A percentile compares a stretch with the other conserved stretches of the same genome.
Evolutionary conservation across 2,329 filamentous ascomycete genomes (phyloP).

Genomic region (Monilinia aucupariae): DNA sequence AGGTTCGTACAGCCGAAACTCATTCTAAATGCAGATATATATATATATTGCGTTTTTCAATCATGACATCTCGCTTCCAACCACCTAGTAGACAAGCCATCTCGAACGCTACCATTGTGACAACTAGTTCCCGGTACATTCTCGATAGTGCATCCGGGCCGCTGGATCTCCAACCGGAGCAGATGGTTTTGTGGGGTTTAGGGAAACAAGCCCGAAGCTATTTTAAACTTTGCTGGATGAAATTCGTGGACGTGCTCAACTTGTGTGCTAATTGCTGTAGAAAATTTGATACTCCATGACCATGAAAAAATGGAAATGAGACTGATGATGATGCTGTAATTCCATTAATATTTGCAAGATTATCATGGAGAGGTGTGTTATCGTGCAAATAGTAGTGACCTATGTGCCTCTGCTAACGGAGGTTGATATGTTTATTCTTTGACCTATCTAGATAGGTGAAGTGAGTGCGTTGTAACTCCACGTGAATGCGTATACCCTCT

Average conservation of each 20-base stretch:
- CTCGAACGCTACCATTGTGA: not conserved
- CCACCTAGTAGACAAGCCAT: not conserved
- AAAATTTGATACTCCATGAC: not conserved
- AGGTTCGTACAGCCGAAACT: not conserved
- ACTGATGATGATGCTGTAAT: not conserved
- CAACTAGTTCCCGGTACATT: not conserved
- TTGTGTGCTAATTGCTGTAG: not conserved
- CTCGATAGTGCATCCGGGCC: not conserved
- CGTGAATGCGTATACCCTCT: slow-evolving; percentile 11
- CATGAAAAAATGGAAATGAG: not conserved
- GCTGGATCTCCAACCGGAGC: not conserved
- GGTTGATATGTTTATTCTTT: not conserved
- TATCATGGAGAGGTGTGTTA: not conserved
- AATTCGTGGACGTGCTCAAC: not conserved
- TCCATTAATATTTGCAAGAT: not conserved
- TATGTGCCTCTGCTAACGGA: not conserved
- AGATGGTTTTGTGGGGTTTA: not conserved
- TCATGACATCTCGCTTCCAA: not conserved
- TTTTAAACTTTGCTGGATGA: not conserved
- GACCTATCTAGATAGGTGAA: not conserved
- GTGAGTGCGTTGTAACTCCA: not conserved
- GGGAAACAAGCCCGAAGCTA: not conserved
- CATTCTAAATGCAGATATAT: not conserved
- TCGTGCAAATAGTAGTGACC: not conserved
- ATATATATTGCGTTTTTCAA: not conserved